phyloP scores from a whole-genome alignment of 345 rosid species.

The Anacardium occidentale region DNA sequence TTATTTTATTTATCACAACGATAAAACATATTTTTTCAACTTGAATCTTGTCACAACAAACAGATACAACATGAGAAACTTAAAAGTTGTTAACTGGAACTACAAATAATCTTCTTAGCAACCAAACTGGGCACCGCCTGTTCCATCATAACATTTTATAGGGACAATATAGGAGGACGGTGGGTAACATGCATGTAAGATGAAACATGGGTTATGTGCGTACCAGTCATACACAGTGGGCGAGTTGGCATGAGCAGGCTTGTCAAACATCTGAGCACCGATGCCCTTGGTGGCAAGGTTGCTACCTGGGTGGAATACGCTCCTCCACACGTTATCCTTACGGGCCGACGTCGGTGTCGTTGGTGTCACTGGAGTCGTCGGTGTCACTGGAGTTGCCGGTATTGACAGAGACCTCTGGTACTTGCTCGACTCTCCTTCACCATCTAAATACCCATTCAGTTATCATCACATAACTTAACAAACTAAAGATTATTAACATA shows the following conservation, averaged over 20 bases:
- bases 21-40: not conserved
- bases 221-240: slow-evolving; percentile 98
- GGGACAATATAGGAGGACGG: not conserved
- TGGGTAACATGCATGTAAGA: slow-evolving; percentile 1
- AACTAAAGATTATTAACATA: too few species aligned
- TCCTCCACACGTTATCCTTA: slow-evolving; percentile 95
- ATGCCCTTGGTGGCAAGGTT: slow-evolving; percentile 72
- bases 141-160: not conserved
- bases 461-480: too few species aligned
- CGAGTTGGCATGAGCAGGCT: slow-evolving; percentile 71
- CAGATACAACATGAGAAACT: not conserved
- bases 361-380: slow-evolving; percentile 67
- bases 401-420: slow-evolving; percentile 56
- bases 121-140: not conserved
- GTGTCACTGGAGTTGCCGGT: slow-evolving; percentile 63
- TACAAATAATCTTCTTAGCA: not conserved
- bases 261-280: slow-evolving; percentile 69
- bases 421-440: slow-evolving; percentile 49
- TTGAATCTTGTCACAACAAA: not conserved
- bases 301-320: slow-evolving; percentile 94
- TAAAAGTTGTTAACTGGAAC: not conserved
- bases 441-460: slow-evolving; percentile 12
- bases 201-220: not conserved
- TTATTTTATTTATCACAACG: not conserved
- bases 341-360: slow-evolving; percentile 55